Percentiles rank a stretch among this genome's conserved stretches.
Evolutionary conservation across 1,284 basidiomycete genomes (phyloP).

Genomic region (Cerioporus squamosus): DNA sequence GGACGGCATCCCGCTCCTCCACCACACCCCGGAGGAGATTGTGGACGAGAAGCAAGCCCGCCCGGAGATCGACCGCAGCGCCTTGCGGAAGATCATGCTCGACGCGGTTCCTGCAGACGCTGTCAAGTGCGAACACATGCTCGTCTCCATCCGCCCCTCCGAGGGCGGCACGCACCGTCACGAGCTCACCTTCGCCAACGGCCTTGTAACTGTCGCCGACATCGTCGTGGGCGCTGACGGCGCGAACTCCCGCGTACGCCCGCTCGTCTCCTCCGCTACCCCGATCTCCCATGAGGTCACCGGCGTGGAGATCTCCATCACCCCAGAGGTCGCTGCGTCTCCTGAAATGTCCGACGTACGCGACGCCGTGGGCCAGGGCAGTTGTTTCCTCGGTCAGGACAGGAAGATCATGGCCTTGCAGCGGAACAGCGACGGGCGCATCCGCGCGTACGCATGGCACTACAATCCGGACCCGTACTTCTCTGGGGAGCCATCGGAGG

Average conservation of each 20-base stretch:
- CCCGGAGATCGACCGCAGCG: constrained; percentile 21
- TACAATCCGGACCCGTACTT: constrained; percentile 1
- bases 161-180: constrained; percentile 1
- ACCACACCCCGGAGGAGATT: background rate
- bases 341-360: constrained; percentile 6
- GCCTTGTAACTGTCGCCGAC: background rate
- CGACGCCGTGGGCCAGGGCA: constrained; percentile 9
- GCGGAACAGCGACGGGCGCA: constrained; percentile 12
- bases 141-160: background rate
- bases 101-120: constrained; percentile 10
- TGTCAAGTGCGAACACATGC: constrained; percentile 13
- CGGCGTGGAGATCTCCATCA: constrained; percentile 10
- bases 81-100: constrained; percentile 16
- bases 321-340: background rate
- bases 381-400: background rate
- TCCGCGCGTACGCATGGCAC: constrained; percentile 16
- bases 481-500: constrained; percentile 7
- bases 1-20: constrained; percentile 3
- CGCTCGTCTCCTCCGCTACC: constrained; percentile 23
- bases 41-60: background rate
- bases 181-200: constrained; percentile 17
- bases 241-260: constrained; percentile 45
- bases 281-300: constrained; percentile 10
- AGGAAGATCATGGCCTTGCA: constrained; percentile 1
- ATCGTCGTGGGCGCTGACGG: constrained; percentile 52